These are phyloP conservation scores for Chlorella sp. DNA, from an alignment of 139 green algal genomes.

Conservation along the genomic window DNA sequence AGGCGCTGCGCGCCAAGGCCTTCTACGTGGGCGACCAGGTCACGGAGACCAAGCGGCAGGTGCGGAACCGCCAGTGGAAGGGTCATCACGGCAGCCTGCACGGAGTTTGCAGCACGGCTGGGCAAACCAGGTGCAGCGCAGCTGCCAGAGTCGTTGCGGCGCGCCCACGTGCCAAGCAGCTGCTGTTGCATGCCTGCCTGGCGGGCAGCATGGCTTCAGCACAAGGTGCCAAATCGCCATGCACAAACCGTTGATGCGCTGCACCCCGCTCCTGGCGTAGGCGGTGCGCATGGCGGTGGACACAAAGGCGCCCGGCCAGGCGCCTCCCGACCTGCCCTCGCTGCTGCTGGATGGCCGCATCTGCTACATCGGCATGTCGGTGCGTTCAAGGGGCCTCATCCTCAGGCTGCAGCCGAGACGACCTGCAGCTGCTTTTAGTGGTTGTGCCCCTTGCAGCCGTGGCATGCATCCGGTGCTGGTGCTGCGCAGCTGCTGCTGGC, in stretches of 20 bases:
- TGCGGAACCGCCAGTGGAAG: not conserved
- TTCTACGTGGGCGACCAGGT: constrained; percentile 60
- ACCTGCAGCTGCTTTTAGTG: too few species aligned
- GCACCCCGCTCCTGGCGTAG: not conserved
- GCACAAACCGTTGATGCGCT: not conserved
- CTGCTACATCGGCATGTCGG: constrained; percentile 89
- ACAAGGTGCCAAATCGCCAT: too few species aligned
- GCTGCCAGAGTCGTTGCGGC: too few species aligned
- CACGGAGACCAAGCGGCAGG: constrained; percentile 33
- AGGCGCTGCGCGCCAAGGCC: constrained; percentile 52
- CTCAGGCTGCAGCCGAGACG: too few species aligned
- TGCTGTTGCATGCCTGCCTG: not conserved
- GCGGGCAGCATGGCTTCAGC: not conserved
- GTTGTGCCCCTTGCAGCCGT: too few species aligned
- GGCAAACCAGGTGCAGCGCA: too few species aligned
- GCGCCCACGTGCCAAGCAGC: too few species aligned
- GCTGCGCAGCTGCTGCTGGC: too few species aligned
- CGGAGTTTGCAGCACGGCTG: too few species aligned
- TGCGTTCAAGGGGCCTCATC: constrained; percentile 11
- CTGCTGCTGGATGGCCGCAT: constrained; percentile 89
- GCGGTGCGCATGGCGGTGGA: constrained; percentile 47
- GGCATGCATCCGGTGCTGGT: too few species aligned
- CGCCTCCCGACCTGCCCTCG: constrained; percentile 87
- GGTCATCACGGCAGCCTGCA: too few species aligned
- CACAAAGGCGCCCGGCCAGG: constrained; percentile 50